A percentile compares a stretch with the other conserved stretches of the same genome.
Conservation (phyloP, 805 yeast genomes). For the Saturnispora mendoncae region DNA sequence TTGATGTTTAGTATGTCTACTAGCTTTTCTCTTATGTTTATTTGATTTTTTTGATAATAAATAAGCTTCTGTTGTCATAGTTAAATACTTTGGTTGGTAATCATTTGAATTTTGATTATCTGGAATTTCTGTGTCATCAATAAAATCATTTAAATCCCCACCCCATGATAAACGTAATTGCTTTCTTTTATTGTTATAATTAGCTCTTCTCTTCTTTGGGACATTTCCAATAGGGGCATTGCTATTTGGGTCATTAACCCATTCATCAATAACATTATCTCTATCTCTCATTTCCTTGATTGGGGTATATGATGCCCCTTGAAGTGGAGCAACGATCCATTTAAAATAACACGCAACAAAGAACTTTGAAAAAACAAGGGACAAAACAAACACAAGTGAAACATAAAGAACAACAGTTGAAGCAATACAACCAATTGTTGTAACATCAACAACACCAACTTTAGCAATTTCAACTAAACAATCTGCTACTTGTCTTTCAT, state of each 20-base stretch:
- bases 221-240: conserved; percentile 45
- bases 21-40: conserved; percentile 1
- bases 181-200: conserved; percentile 28
- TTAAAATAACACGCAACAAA: conserved; percentile 81
- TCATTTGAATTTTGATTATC: conserved; percentile 13
- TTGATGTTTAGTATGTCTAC: conserved; percentile 1
- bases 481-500: conserved; percentile 63
- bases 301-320: conserved; percentile 60
- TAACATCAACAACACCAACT: conserved; percentile 84
- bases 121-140: conserved; percentile 10
- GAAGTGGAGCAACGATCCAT: conserved; percentile 70
- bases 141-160: conserved; percentile 29
- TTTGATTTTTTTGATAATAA: conserved; percentile 15
- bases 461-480: conserved; percentile 80
- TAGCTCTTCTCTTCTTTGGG: conserved; percentile 45
- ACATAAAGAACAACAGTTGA: conserved; percentile 73
- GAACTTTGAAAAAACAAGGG: conserved; percentile 72
- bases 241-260: conserved; percentile 63
- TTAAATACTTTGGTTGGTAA: conserved; percentile 39
- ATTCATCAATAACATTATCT: conserved; percentile 63
- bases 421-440: conserved; percentile 89
- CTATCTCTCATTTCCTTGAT: conserved; percentile 54
- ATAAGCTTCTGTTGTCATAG: conserved; percentile 59
- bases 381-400: conserved; percentile 75
- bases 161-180: conserved; percentile 32